Conservation (phyloP, 208 protist species). For the Zelonia costaricensis region DNA sequence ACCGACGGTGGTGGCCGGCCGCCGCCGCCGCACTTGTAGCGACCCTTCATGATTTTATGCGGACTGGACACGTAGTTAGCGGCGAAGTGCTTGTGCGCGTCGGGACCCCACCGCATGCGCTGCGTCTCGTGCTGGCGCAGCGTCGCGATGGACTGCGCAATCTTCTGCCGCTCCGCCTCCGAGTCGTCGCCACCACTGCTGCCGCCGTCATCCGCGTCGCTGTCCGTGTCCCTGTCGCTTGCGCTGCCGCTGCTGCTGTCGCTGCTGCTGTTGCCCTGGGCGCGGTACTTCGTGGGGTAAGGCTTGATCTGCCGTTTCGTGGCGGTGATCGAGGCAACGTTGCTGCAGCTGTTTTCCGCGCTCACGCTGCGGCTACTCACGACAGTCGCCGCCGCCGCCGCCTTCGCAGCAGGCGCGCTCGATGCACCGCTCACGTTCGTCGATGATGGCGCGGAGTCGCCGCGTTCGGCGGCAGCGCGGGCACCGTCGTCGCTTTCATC, state of each 20-base stretch:
- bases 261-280: too few species aligned
- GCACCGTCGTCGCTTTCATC: too few species aligned
- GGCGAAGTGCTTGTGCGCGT: constrained; percentile 72
- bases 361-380: too few species aligned
- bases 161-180: constrained; percentile 3
- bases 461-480: too few species aligned
- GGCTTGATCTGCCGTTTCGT: too few species aligned
- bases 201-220: background rate
- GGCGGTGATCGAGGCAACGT: too few species aligned
- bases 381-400: too few species aligned
- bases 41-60: constrained; percentile 52
- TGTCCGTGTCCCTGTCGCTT: constrained; percentile 1
- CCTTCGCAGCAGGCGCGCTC: too few species aligned
- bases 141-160: constrained; percentile 25
- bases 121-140: constrained; percentile 25
- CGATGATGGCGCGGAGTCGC: too few species aligned
- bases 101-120: constrained; percentile 59
- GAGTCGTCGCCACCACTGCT: background rate
- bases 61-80: constrained; percentile 77
- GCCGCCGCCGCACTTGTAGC: constrained; percentile 12
- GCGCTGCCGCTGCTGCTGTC: background rate
- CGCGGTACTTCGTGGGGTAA: too few species aligned
- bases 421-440: too few species aligned
- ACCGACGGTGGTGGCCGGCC: background rate
- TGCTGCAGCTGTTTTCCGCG: too few species aligned